A percentile compares a stretch with the other conserved stretches of the same genome.
Evolutionary conservation across 1,139 yeast species (phyloP).

Genomic region (Yamadazyma diospyri): DNA sequence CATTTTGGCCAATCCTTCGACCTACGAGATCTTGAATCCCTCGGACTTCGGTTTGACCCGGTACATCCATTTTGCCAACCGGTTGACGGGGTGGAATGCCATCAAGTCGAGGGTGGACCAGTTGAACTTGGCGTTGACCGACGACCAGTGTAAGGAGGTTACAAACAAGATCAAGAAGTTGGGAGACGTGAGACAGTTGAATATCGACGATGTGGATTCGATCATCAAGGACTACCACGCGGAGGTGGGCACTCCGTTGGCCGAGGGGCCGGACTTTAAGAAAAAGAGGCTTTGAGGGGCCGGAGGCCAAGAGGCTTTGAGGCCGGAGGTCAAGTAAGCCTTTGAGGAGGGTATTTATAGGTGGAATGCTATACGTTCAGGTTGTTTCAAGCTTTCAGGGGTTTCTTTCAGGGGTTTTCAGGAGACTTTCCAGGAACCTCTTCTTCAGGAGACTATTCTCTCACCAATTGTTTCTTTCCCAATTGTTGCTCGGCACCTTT

Average conservation of each 20-base stretch:
- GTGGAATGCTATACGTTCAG: too few relatives aligned
- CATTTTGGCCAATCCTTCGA: constrained; percentile 56
- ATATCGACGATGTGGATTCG: constrained; percentile 48
- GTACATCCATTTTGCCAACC: constrained; percentile 56
- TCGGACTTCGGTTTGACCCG: constrained; percentile 54
- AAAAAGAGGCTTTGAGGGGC: too few relatives aligned
- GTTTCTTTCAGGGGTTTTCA: too few relatives aligned
- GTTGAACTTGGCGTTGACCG: constrained; percentile 46
- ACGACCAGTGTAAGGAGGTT: constrained; percentile 55
- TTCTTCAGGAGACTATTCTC: too few relatives aligned
- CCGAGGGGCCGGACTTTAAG: constrained; percentile 11
- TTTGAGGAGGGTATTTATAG: too few relatives aligned
- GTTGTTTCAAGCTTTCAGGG: too few relatives aligned
- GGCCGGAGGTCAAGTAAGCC: too few relatives aligned
- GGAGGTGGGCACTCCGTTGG: constrained; percentile 27
- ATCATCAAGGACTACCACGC: constrained; percentile 44
- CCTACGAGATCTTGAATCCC: constrained; percentile 57
- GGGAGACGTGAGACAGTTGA: constrained; percentile 53
- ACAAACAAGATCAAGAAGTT: constrained; percentile 51
- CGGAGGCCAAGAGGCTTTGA: background rate
- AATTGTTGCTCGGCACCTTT: too few relatives aligned
- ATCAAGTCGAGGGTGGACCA: constrained; percentile 48
- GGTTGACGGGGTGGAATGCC: constrained; percentile 57
- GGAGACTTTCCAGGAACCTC: too few relatives aligned
- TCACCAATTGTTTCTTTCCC: too few relatives aligned